Percentiles rank a stretch among this genome's conserved stretches.
These are phyloP conservation scores for Micromonas pusilla DNA, from an alignment of 139 green algal genomes.

Conservation along the genomic window DNA sequence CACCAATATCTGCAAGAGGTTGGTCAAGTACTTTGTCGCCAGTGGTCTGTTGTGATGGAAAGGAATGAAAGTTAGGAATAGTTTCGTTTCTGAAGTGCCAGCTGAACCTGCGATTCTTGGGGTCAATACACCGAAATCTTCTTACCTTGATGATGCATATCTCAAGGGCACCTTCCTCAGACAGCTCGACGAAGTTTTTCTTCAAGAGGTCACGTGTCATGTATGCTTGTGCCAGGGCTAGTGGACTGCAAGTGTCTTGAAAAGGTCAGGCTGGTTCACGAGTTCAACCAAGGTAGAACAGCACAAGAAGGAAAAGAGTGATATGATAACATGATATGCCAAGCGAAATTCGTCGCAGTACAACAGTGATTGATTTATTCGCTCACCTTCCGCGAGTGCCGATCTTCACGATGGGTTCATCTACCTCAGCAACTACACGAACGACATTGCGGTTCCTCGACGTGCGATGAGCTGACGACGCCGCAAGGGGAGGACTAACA, in stretches of 20 bases:
- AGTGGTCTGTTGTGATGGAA: too few relatives aligned
- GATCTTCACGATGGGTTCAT: conserved; percentile 14
- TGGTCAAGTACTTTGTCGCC: conserved; percentile 98
- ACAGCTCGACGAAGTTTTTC: conserved; percentile 76
- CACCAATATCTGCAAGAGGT: conserved; percentile 96
- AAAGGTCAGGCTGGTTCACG: background rate
- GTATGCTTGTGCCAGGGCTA: conserved; percentile 97
- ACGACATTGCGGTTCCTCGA: too few relatives aligned
- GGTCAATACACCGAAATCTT: background rate
- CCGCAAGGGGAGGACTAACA: too few relatives aligned
- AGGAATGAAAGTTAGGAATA: too few relatives aligned
- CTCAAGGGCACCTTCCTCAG: conserved; percentile 89
- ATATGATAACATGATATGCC: background rate
- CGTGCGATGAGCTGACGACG: too few relatives aligned
- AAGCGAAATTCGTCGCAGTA: too few relatives aligned
- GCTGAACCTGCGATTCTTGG: background rate
- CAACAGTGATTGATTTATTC: too few relatives aligned
- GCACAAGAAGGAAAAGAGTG: background rate
- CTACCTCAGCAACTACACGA: conserved; percentile 6
- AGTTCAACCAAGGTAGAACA: background rate
- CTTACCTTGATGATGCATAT: conserved; percentile 93
- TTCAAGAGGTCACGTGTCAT: conserved; percentile 90
- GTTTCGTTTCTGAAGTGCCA: too few relatives aligned
- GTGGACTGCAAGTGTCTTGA: conserved; percentile 70
- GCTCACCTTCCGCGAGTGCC: conserved; percentile 4